Base-by-base conservation (phyloP, 495 filamentous ascomycete species). In the Elasticomyces elasticus region DNA sequence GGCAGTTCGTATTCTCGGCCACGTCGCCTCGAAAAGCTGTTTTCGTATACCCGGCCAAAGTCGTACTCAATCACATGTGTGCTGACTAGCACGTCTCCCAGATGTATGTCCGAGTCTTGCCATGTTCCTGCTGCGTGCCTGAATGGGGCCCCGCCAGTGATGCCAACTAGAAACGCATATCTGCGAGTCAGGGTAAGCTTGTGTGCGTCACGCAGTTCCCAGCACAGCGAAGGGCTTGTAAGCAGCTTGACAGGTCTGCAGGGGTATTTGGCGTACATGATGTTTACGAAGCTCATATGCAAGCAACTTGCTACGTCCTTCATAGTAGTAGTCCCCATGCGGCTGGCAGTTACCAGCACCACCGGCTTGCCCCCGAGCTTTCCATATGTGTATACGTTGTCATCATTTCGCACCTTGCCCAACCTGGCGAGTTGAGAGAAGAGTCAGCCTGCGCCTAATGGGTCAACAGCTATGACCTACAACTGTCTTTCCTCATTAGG, bases 311-410 rank as follows among this genome's bases (percentile, higher is more conserved):
- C 61, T 12, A 54, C 48, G 19, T 30, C 58, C 1, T 64, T 33
- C 3, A 63, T 55, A 11, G 26, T 57, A 4, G 26, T 45, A 33
- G 58, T 69, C 2, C 69, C 69, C 53, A 65, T 67, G 6, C 50
- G 47, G 9, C 63, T 57, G 3, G 68, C 45, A 6, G 51, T 28
- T 5, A 54, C 60, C 1, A 71, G 50, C 12, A 70, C 69, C 23
- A 70, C 59, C 35, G 64, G 61, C 42, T 68, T 57, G 2, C 37
- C 37, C 2, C 67, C 65, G 22, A 70, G 66, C 37, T 22, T 50
- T 12, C 69, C 69, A 1, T 49, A 50, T 3, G 58, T 53, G 47
- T 71, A 71, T 5, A 51, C 28, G 41, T 69, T 68, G 10, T 24
- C 6, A 52, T 71, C 66, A 0, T 60, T 57, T 1, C 23, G 7